phyloP scores from a whole-genome alignment of 345 rosid genomes.

The Syzygium grande region DNA sequence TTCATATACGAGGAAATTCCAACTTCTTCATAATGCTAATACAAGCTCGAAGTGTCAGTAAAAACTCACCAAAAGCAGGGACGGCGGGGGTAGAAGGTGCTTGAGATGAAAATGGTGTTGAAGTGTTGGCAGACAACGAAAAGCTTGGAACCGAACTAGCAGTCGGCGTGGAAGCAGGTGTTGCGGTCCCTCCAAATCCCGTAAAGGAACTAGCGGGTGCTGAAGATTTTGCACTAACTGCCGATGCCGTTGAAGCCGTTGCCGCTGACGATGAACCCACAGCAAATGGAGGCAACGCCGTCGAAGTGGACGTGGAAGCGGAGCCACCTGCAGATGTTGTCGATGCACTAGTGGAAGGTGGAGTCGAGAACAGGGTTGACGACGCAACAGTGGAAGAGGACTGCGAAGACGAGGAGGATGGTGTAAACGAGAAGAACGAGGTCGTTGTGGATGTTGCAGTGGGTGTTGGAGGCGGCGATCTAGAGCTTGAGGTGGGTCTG shows the following conservation, averaged over 20 bases:
- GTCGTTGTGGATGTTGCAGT: slow-evolving; percentile 18
- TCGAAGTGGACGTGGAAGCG: slow-evolving; percentile 8
- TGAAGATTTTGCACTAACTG: slow-evolving; percentile 16
- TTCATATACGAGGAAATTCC: neutral
- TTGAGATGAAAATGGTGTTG: slow-evolving; percentile 41
- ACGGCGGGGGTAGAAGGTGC: slow-evolving; percentile 28
- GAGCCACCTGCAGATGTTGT: slow-evolving; percentile 31
- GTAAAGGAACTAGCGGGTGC: slow-evolving; percentile 33
- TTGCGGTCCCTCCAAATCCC: slow-evolving; percentile 34
- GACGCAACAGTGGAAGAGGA: slow-evolving; percentile 30
- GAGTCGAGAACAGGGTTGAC: neutral
- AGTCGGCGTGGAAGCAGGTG: slow-evolving; percentile 41
- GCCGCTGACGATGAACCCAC: slow-evolving; percentile 25
- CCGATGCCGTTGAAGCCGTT: neutral
- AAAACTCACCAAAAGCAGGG: slow-evolving; percentile 45
- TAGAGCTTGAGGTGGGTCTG: slow-evolving; percentile 14
- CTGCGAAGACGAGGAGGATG: slow-evolving; percentile 39
- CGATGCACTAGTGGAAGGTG: slow-evolving; percentile 16
- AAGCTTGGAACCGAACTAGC: slow-evolving; percentile 54
- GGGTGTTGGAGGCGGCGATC: slow-evolving; percentile 17
- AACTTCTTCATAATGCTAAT: neutral
- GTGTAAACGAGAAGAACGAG: slow-evolving; percentile 34
- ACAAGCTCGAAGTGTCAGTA: neutral
- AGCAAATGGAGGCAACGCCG: slow-evolving; percentile 35
- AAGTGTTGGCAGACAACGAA: slow-evolving; percentile 33